These are phyloP conservation scores for Thyridium curvatum DNA, from an alignment of 2,329 filamentous ascomycete species.

Conservation along the genomic window DNA sequence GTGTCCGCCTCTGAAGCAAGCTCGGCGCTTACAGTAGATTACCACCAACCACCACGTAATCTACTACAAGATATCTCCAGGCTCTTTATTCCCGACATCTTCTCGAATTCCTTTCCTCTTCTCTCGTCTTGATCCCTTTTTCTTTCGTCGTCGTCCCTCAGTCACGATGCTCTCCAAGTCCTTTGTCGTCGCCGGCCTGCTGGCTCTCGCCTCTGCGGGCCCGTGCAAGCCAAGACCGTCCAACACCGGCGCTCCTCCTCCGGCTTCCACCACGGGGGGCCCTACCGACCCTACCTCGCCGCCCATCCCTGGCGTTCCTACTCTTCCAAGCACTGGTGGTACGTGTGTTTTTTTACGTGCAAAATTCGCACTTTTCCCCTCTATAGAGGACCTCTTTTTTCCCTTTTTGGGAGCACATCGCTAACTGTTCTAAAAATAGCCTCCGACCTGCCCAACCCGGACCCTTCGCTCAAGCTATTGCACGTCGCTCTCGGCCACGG, in stretches of 20 bases:
- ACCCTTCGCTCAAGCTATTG: conserved; percentile 34
- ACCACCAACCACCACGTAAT: too few species aligned
- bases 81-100: conserved; percentile 4
- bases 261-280: not conserved
- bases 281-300: not conserved
- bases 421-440: conserved; percentile 15
- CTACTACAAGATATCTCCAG: conserved; percentile 1
- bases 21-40: too few species aligned
- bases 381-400: not conserved
- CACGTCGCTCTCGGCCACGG: conserved; percentile 57
- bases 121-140: not conserved
- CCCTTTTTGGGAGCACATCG: not conserved
- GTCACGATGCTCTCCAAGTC: conserved; percentile 6
- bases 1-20: not conserved
- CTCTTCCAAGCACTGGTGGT: conserved; percentile 33
- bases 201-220: conserved; percentile 8
- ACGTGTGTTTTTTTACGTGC: too few species aligned
- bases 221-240: conserved; percentile 8
- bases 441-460: conserved; percentile 35
- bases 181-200: conserved; percentile 6
- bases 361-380: not conserved
- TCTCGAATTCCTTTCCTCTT: not conserved
- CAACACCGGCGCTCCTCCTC: not conserved
- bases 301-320: conserved; percentile 9
- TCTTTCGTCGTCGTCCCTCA: not conserved